Evolutionary conservation across 305 asterid genomes (phyloP).

Genomic region (Solanum hybrid): DNA sequence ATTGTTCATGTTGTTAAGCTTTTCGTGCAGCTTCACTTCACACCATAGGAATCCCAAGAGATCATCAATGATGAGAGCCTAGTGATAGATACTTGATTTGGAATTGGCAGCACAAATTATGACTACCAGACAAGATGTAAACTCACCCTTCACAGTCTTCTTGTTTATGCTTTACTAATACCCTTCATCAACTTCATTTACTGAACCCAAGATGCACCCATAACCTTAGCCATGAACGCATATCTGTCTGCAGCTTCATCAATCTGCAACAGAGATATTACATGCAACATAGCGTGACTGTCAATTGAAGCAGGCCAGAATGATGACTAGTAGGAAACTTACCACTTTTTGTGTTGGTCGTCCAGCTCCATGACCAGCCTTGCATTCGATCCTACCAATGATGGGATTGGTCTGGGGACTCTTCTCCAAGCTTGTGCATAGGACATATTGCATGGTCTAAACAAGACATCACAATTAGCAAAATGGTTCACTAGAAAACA

Average conservation of each 20-base stretch:
- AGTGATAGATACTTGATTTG: background rate
- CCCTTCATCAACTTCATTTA: slow-evolving; percentile 12
- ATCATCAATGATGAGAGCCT: background rate
- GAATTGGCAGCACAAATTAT: background rate
- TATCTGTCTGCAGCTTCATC: slow-evolving; percentile 77
- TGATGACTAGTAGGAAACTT: background rate
- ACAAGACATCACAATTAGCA: slow-evolving; percentile 2
- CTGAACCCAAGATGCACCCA: slow-evolving; percentile 66
- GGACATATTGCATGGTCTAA: slow-evolving; percentile 76
- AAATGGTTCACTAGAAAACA: background rate
- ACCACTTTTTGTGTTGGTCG: slow-evolving; percentile 82
- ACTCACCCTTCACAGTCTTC: background rate
- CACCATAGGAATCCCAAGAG: background rate
- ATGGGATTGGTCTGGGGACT: slow-evolving; percentile 83
- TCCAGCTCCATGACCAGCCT: slow-evolving; percentile 95
- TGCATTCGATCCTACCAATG: slow-evolving; percentile 67
- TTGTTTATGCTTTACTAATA: background rate
- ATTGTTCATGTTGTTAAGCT: background rate
- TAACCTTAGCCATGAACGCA: slow-evolving; percentile 77
- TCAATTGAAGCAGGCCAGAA: background rate
- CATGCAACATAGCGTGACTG: background rate
- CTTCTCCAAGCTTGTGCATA: slow-evolving; percentile 63
- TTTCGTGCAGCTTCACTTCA: background rate
- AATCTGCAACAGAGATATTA: slow-evolving; percentile 29
- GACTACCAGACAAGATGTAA: background rate